Evolutionary conservation across 2,329 filamentous ascomycete species (phyloP).

Genomic region (Thielaviopsis punctulata): DNA sequence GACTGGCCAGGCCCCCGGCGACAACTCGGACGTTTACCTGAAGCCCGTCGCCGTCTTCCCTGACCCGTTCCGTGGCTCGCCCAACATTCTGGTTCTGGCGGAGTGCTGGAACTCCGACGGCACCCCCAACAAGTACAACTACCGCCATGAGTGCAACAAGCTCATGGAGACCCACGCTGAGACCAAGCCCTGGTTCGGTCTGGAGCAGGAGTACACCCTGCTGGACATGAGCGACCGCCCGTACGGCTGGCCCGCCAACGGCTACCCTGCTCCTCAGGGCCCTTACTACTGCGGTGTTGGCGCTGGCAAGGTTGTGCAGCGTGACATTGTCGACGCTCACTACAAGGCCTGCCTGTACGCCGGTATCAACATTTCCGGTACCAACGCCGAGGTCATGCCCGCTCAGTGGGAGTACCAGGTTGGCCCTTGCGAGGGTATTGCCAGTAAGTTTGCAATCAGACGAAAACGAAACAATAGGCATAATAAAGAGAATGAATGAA

Average conservation of each 20-base stretch:
- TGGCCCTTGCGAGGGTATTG: conserved; percentile 73
- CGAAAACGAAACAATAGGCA: neutral
- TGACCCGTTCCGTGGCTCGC: conserved; percentile 74
- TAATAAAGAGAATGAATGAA: neutral
- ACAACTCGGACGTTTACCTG: conserved; percentile 96
- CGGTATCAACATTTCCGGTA: conserved; percentile 85
- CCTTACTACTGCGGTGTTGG: conserved; percentile 89
- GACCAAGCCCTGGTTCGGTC: conserved; percentile 88
- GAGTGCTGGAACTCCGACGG: conserved; percentile 93
- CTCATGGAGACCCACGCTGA: conserved; percentile 75
- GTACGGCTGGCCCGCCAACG: conserved; percentile 54
- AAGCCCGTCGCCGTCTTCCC: conserved; percentile 77
- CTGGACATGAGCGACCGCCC: conserved; percentile 71
- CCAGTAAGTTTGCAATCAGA: conserved; percentile 39
- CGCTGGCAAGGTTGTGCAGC: conserved; percentile 90
- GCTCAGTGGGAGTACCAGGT: conserved; percentile 91
- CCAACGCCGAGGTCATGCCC: conserved; percentile 97
- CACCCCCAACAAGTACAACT: conserved; percentile 96
- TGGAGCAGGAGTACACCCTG: conserved; percentile 84
- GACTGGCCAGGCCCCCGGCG: conserved; percentile 77
- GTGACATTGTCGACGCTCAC: conserved; percentile 74
- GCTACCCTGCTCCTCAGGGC: conserved; percentile 82
- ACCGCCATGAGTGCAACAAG: conserved; percentile 77
- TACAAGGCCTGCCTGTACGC: conserved; percentile 55
- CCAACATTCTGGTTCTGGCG: conserved; percentile 86